Percentiles rank a stretch among this genome's conserved stretches.
phyloP scores from a whole-genome alignment of 805 yeast genomes.

The Teunomyces kruisii region DNA sequence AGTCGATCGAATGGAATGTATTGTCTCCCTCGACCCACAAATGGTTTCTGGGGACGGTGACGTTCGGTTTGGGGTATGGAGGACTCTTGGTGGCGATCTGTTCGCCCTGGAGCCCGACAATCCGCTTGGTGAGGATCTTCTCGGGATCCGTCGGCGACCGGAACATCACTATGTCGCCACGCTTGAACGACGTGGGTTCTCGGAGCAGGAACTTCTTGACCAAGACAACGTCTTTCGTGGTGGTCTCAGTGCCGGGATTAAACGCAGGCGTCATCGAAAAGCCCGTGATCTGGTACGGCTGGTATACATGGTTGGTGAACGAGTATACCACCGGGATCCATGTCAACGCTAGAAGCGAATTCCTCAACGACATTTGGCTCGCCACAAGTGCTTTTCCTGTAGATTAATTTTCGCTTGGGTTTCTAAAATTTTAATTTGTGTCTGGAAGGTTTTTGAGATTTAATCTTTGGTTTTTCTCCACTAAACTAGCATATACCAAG shows the following conservation, averaged over 20 bases:
- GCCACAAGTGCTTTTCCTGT: background rate
- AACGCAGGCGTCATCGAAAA: constrained; percentile 86
- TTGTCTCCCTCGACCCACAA: constrained; percentile 97
- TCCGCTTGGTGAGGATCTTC: constrained; percentile 72
- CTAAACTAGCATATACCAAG: too few relatives aligned
- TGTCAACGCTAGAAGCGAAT: constrained; percentile 31
- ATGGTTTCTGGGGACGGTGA: constrained; percentile 73
- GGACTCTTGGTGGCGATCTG: constrained; percentile 53
- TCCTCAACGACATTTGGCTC: constrained; percentile 12
- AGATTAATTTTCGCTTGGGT: background rate
- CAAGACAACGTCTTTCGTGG: constrained; percentile 59
- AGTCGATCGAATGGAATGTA: constrained; percentile 71
- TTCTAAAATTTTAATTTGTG: too few relatives aligned
- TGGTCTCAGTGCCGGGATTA: constrained; percentile 59
- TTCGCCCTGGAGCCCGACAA: constrained; percentile 77
- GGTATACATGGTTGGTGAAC: constrained; percentile 66
- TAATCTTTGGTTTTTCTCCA: too few relatives aligned
- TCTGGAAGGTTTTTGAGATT: too few relatives aligned
- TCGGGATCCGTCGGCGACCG: constrained; percentile 82
- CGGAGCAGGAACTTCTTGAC: constrained; percentile 64
- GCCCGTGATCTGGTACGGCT: constrained; percentile 75
- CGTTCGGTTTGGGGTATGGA: constrained; percentile 64
- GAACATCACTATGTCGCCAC: constrained; percentile 75
- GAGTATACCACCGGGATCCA: constrained; percentile 84
- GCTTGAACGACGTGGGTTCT: constrained; percentile 36